Evolutionary conservation across 202 grass and related monocot species (phyloP).

Genomic region (Schoenoplectus tabernaemontani): DNA sequence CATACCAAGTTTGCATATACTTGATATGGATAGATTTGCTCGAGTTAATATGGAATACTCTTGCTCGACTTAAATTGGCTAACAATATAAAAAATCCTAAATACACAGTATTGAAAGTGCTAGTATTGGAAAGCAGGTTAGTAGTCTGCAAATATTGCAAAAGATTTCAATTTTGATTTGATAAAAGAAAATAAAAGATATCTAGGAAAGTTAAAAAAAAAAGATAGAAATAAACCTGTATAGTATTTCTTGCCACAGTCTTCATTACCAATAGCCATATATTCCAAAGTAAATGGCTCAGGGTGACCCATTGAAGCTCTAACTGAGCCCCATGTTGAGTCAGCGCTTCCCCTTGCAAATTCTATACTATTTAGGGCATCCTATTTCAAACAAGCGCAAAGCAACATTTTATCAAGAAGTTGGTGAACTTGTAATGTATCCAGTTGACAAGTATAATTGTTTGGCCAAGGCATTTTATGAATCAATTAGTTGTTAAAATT

Average conservation of each 20-base stretch:
- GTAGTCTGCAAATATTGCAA: background rate
- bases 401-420: background rate
- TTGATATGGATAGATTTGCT: background rate
- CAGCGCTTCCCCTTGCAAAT: conserved; percentile 68
- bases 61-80: background rate
- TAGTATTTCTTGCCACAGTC: conserved; percentile 77
- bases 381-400: conserved; percentile 31
- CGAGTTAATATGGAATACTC: background rate
- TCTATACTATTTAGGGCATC: conserved; percentile 71
- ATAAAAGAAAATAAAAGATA: background rate
- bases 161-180: background rate
- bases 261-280: conserved; percentile 76
- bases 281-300: conserved; percentile 57
- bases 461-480: background rate
- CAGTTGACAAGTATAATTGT: background rate
- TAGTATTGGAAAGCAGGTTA: background rate
- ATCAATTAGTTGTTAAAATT: background rate
- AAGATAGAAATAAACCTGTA: conserved; percentile 30
- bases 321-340: conserved; percentile 79
- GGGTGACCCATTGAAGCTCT: conserved; percentile 64
- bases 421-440: background rate
- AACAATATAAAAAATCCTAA: background rate
- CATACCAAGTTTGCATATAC: background rate
- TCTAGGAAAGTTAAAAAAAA: background rate
- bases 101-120: background rate